These are phyloP conservation scores for Fagopyrum homotropicum DNA, from an alignment of 148 eudicot species.

Conservation along the genomic window DNA sequence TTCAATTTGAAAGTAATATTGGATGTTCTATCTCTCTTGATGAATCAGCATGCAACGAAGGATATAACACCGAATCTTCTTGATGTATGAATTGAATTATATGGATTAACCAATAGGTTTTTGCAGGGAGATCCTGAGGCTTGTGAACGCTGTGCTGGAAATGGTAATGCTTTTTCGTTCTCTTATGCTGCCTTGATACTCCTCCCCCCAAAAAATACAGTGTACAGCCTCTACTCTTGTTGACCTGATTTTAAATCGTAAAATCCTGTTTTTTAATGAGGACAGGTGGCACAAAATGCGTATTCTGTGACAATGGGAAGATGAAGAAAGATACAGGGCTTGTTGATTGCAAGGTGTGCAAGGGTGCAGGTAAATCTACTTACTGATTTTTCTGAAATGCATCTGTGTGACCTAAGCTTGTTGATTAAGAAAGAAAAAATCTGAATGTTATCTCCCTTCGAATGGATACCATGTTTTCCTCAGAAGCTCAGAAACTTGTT, in stretches of 20 bases:
- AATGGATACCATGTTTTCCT: not conserved
- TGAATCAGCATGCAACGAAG: not conserved
- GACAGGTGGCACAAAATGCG: conserved; percentile 94
- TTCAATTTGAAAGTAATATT: not conserved
- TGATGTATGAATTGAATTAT: not conserved
- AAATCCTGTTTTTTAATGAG: conserved; percentile 17
- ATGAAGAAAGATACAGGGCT: conserved; percentile 85
- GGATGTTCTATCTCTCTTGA: not conserved
- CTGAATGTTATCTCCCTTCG: not conserved
- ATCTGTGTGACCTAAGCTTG: not conserved
- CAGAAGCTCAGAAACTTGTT: conserved; percentile 30
- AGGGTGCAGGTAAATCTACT: conserved; percentile 86
- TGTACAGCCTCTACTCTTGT: not conserved
- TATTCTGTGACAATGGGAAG: conserved; percentile 88
- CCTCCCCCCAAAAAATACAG: not conserved
- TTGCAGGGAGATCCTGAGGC: conserved; percentile 94
- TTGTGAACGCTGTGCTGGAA: conserved; percentile 82
- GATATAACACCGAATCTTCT: not conserved
- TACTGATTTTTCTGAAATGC: not conserved
- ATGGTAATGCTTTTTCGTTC: conserved; percentile 36
- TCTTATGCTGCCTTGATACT: not conserved
- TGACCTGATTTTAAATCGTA: not conserved
- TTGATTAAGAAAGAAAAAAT: not conserved
- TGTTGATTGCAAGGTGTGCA: conserved; percentile 97
- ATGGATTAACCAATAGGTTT: conserved; percentile 27